Evolutionary conservation across 2,329 filamentous ascomycete species (phyloP), one percentile per base, ranked within the genome.

Genomic region (Xylaria sp.): DNA sequence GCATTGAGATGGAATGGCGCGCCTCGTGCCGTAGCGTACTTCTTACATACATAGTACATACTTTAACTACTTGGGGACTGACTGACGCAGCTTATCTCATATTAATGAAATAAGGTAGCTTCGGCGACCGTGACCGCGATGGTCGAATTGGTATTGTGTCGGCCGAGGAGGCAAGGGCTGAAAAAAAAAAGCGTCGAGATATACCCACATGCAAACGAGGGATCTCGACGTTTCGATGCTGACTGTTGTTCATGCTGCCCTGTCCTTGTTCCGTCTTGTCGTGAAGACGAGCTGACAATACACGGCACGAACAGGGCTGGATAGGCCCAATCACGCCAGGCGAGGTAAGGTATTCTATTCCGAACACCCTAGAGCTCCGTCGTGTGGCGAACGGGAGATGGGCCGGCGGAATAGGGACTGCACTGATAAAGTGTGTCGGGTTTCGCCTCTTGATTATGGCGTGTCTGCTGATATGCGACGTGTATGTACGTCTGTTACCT

Each of bases 381-480:
- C 19, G 4, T 19, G 11, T 59, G 32, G 59, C 60, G 30, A 71
- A 67, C 70, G 57, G 69, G 71, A 71, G 62, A 70, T 72, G 68
- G 62, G 50, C 72, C 71, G 74, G 67, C 70, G 73, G 70, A 70
- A 67, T 55, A 48, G 34, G 34, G 11, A 36, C 34, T 27, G 11
- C 55, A 9, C 51, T 32, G 58, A 50, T 8, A 19, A 57, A 17
- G 51, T 47, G 4, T 47, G 58, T 60, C 55, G 54, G 59, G 14
- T 47, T 39, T 69, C 63, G 59, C 55, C 63, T 60, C 57, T 57
- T 48, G 24, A 36, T 48, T 21, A 51, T 34, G 45, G 21, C 34
- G 57, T 50, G 64, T 55, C 34, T 65, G 53, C 48, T 68, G 45
- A 61, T 53, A 53, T 32, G 48, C 62, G 11, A 66, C n/a, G 30